Conservation (phyloP, 1,284 basidiomycete genomes). For the Pisolithus thermaeus region DNA sequence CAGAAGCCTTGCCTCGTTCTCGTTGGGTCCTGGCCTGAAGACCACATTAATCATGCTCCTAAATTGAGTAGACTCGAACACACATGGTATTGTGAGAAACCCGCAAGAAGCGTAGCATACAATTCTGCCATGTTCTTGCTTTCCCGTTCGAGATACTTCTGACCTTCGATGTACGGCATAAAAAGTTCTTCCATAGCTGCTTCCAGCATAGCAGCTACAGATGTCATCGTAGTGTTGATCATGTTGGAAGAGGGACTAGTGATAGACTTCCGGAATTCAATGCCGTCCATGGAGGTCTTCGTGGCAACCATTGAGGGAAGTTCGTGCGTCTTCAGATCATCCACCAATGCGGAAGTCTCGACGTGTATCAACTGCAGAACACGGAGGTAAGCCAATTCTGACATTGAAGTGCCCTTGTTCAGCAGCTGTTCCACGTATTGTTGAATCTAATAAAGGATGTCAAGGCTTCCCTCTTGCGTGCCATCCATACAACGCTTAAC, state of each 20-base stretch:
- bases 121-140: constrained; percentile 82
- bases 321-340: constrained; percentile 92
- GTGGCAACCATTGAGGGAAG: constrained; percentile 57
- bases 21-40: constrained; percentile 61
- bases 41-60: constrained; percentile 8
- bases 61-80: constrained; percentile 23
- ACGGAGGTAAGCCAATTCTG: constrained; percentile 88
- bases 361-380: constrained; percentile 86
- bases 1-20: constrained; percentile 74
- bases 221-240: constrained; percentile 35
- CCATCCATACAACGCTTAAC: not conserved
- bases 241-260: constrained; percentile 39
- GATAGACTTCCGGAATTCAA: constrained; percentile 54
- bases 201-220: constrained; percentile 85
- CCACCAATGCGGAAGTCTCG: constrained; percentile 75
- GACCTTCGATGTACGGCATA: constrained; percentile 88
- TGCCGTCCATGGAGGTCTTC: constrained; percentile 53
- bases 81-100: constrained; percentile 90
- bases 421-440: constrained; percentile 89
- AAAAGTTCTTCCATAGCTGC: constrained; percentile 95
- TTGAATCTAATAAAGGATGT: constrained; percentile 64
- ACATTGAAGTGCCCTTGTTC: constrained; percentile 65
- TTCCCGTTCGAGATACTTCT: constrained; percentile 90
- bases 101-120: constrained; percentile 69
- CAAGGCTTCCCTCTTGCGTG: not conserved